Evolutionary conservation across 345 rosid genomes (phyloP).

Genomic region (Turritis glabra): DNA sequence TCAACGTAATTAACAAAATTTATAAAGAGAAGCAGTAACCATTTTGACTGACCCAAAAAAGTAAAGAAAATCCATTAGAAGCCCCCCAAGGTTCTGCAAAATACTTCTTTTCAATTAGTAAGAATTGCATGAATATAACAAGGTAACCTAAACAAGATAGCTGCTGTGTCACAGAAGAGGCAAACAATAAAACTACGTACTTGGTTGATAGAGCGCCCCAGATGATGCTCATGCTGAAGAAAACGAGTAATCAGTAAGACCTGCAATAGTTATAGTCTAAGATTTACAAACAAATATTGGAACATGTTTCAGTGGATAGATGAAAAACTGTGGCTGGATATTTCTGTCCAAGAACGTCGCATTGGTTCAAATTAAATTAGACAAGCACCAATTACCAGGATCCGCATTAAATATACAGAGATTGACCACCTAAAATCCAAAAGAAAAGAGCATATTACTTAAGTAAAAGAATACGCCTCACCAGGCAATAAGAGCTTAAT

Average conservation of each 20-base stretch:
- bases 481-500: conserved; percentile 97
- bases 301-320: conserved; percentile 16
- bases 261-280: conserved; percentile 45
- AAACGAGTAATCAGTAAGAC: conserved; percentile 83
- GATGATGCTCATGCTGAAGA: conserved; percentile 95
- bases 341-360: background rate
- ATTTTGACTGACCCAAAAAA: conserved; percentile 84
- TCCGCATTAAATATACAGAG: conserved; percentile 15
- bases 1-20: background rate
- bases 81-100: conserved; percentile 88
- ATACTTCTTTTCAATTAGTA: conserved; percentile 29
- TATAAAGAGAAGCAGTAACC: conserved; percentile 28
- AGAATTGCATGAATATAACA: conserved; percentile 6
- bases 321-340: conserved; percentile 11
- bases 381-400: conserved; percentile 18
- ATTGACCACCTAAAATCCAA: conserved; percentile 21
- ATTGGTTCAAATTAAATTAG: background rate
- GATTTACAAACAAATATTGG: conserved; percentile 13
- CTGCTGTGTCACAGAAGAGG: background rate
- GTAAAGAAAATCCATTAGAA: conserved; percentile 97
- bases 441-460: conserved; percentile 15
- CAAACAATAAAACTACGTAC: conserved; percentile 43
- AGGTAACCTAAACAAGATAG: conserved; percentile 16
- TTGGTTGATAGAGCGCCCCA: conserved; percentile 83
- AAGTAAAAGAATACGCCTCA: conserved; percentile 37